phyloP scores from a whole-genome alignment of 371 early-diverging fungal species.

The Encephalitozoon intestinalis region DNA sequence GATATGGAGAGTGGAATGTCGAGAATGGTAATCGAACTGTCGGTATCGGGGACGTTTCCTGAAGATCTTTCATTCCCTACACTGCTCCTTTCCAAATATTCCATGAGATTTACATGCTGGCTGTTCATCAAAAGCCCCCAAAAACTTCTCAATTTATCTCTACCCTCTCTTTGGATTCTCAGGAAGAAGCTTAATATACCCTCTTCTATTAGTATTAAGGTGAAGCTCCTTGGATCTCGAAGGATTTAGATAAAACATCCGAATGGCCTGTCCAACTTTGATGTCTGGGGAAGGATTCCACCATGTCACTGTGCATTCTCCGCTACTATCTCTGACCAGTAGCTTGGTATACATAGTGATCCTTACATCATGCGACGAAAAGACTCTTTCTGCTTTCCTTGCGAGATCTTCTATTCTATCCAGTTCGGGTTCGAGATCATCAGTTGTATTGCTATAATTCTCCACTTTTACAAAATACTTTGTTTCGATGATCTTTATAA shows the following conservation, averaged over 20 bases:
- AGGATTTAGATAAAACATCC: slow-evolving; percentile 36
- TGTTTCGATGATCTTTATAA: slow-evolving; percentile 46
- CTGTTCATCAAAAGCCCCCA: neutral
- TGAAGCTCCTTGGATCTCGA: slow-evolving; percentile 20
- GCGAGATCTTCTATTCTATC: slow-evolving; percentile 45
- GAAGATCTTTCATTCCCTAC: neutral
- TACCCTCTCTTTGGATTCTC: neutral
- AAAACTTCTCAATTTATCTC: neutral
- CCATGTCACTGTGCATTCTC: slow-evolving; percentile 51
- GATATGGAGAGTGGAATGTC: neutral
- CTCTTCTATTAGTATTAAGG: slow-evolving; percentile 45
- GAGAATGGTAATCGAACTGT: slow-evolving; percentile 2
- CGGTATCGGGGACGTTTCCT: neutral
- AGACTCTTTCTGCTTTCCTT: slow-evolving; percentile 8
- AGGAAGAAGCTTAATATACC: neutral
- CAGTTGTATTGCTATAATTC: slow-evolving; percentile 36
- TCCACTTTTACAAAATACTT: slow-evolving; percentile 30
- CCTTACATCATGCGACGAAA: slow-evolving; percentile 31
- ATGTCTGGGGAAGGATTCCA: slow-evolving; percentile 45
- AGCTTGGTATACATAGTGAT: slow-evolving; percentile 40
- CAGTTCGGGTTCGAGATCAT: slow-evolving; percentile 50
- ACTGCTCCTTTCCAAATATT: neutral
- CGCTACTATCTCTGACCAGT: slow-evolving; percentile 33
- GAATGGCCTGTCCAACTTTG: slow-evolving; percentile 19
- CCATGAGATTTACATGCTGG: neutral